Evolutionary conservation across 2,329 filamentous ascomycete genomes (phyloP), one percentile per base, ranked within the genome.

Genomic region (Thelonectria rubi): DNA sequence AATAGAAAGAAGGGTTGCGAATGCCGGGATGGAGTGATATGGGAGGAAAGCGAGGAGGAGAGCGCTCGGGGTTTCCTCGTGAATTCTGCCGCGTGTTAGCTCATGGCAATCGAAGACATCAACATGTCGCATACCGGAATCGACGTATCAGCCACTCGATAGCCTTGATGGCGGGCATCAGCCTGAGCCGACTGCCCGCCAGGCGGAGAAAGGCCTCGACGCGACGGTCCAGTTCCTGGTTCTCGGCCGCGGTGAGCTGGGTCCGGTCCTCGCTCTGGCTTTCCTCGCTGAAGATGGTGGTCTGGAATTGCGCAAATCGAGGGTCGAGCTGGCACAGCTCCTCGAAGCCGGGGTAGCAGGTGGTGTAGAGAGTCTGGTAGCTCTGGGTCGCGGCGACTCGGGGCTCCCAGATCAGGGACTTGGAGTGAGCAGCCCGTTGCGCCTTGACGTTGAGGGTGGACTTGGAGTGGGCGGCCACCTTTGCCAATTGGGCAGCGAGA

Each of bases 101-200:
- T 14, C 49, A 9, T n/a, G 21, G 24, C 54, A 45, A 37, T 14
- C 14, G 21, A 10, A 26, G 37, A 12, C 20, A 11, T 47, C 34
- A 32, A 17, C 12, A 21, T 10, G n/a, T 17, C 8, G 70, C 84
- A 64, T 81, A 96, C 93, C 90, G 88, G 73, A 98, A 99, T 72
- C 94, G 86, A 72, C 95, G 85, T 56, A 99, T 86, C 48, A 99
- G 84, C 95, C 95, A 99, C 80, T 99, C 96, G 39, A 98, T 84
- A 15, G 94, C 89, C 78, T 96, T 97, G 55, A 97, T 87, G 1
- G 92, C 93, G 42, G 95, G 94, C 80, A 90, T 93, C 32, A 99
- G 82, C 65, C 94, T 84, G 67, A 99, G 76, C 42, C 91, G 86
- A 24, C 89, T 88, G 20, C 92, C 91, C 11, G 91, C 88, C 14